Evolutionary conservation across 495 filamentous ascomycete species (phyloP).

Genomic region (Penicillium pulvis): DNA sequence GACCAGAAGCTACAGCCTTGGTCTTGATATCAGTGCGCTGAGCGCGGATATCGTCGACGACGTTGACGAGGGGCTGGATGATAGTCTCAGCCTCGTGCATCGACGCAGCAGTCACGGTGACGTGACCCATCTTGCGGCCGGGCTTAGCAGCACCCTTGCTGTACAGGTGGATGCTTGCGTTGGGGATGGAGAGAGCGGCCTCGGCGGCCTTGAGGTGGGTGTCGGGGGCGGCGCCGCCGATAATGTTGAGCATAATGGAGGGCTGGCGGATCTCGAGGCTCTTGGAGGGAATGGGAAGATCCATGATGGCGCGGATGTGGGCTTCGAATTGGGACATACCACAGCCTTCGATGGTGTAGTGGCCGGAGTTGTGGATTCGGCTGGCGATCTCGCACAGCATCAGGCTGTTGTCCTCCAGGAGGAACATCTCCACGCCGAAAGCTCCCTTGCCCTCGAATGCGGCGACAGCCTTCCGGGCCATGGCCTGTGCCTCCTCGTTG

Average conservation of each 20-base stretch:
- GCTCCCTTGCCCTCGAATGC: slow-evolving; percentile 86
- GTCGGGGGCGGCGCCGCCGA: slow-evolving; percentile 70
- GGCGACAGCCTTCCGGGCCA: slow-evolving; percentile 77
- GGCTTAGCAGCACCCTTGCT: slow-evolving; percentile 83
- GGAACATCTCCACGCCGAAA: slow-evolving; percentile 96
- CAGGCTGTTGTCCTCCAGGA: slow-evolving; percentile 72
- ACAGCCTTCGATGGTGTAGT: slow-evolving; percentile 96
- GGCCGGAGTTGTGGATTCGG: slow-evolving; percentile 93
- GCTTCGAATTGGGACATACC: slow-evolving; percentile 88
- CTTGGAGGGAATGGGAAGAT: slow-evolving; percentile 66
- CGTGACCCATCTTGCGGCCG: slow-evolving; percentile 92
- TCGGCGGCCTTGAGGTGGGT: slow-evolving; percentile 71
- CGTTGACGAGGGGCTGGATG: slow-evolving; percentile 66
- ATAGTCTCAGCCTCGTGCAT: slow-evolving; percentile 72
- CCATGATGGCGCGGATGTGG: slow-evolving; percentile 84
- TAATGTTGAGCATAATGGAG: slow-evolving; percentile 95
- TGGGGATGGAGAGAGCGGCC: slow-evolving; percentile 61
- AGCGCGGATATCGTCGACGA: slow-evolving; percentile 64
- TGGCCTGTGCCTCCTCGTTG: slow-evolving; percentile 66
- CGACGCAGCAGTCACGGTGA: slow-evolving; percentile 71
- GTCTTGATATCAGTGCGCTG: slow-evolving; percentile 55
- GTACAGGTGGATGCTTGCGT: slow-evolving; percentile 81
- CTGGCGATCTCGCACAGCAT: slow-evolving; percentile 95
- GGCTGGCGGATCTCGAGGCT: slow-evolving; percentile 61
- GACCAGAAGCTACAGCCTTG: slow-evolving; percentile 34